Conservation (phyloP, 2,329 filamentous ascomycete genomes). For the Trichoderma breve region DNA sequence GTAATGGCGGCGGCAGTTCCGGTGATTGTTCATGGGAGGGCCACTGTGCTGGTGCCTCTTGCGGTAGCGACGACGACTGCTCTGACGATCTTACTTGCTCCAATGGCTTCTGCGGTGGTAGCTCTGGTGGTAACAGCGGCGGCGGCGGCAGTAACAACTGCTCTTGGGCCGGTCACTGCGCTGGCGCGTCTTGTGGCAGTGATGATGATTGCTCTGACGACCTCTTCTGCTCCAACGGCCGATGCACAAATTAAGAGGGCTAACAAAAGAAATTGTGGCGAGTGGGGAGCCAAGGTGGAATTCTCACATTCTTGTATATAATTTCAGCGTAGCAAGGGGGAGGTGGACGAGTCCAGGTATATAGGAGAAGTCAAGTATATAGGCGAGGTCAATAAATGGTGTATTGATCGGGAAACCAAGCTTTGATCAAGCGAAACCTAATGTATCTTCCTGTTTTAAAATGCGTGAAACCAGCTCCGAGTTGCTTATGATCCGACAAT, state of each 20-base stretch:
- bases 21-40: conserved; percentile 22
- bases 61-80: conserved; percentile 19
- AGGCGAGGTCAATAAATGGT: background rate
- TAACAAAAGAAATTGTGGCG: too few species aligned
- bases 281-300: background rate
- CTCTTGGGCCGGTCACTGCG: background rate
- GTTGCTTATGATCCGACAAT: conserved; percentile 36
- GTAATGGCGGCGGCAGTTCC: background rate
- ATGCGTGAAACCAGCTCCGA: background rate
- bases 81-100: conserved; percentile 23
- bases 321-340: background rate
- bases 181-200: background rate
- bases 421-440: background rate
- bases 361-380: background rate
- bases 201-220: background rate
- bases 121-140: background rate
- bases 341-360: background rate
- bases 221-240: background rate
- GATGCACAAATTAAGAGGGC: background rate
- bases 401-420: background rate
- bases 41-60: conserved; percentile 21
- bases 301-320: background rate
- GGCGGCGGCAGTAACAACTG: background rate
- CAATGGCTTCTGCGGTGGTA: background rate
- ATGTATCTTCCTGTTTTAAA: background rate